A percentile compares a stretch with the other conserved stretches of the same genome.
Conservation (phyloP, 331 rosid species). For the Pyrus hybrid region DNA sequence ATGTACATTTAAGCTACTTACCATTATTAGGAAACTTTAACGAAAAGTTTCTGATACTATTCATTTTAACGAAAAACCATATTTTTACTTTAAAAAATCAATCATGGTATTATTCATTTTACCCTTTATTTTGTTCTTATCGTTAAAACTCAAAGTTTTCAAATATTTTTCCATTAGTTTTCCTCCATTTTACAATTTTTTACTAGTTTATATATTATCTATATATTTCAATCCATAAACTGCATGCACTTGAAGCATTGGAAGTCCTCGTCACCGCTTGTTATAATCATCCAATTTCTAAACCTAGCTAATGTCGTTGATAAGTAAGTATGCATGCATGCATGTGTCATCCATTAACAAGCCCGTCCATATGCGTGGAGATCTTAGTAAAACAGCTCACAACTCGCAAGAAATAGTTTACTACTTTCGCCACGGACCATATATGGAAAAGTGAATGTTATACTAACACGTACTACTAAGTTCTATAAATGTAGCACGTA, state of each 20-base stretch:
- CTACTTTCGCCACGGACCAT: slow-evolving; percentile 22
- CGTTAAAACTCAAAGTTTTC: no score
- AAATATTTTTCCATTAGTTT: no score
- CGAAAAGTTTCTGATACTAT: no score
- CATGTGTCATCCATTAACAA: background rate
- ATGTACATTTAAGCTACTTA: no score
- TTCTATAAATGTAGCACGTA: background rate
- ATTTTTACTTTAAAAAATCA: no score
- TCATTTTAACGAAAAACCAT: no score
- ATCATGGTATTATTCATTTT: no score
- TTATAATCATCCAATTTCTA: background rate
- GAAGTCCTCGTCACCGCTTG: background rate
- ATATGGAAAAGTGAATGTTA: background rate
- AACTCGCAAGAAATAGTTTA: slow-evolving; percentile 9
- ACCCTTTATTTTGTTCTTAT: no score
- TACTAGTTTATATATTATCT: no score
- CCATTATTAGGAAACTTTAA: no score
- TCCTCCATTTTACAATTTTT: background rate
- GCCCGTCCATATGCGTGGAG: slow-evolving; percentile 13
- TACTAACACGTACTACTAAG: slow-evolving; percentile 1
- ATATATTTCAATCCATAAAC: no score
- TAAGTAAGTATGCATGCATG: background rate
- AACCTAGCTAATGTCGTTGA: background rate
- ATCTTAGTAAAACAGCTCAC: slow-evolving; percentile 12
- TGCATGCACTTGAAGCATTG: background rate